Percentiles rank a stretch among this genome's conserved stretches.
phyloP scores from a whole-genome alignment of 2,329 filamentous ascomycete species.

The Aspergillus texensis region DNA sequence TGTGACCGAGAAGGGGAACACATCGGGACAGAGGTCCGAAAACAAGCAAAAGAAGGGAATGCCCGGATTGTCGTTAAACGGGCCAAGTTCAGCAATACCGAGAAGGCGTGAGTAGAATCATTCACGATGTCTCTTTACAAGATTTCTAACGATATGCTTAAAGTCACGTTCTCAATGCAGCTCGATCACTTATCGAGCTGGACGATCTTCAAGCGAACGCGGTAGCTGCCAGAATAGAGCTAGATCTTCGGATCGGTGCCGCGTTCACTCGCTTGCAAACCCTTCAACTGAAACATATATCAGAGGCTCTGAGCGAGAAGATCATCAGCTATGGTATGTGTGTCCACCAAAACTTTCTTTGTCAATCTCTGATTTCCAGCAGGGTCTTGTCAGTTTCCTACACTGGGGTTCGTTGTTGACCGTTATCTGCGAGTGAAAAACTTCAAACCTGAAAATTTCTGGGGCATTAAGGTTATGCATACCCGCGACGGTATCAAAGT shows the following conservation, averaged over 20 bases:
- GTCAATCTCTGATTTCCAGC: slow-evolving; percentile 4
- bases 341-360: neutral
- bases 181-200: slow-evolving; percentile 72
- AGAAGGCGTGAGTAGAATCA: slow-evolving; percentile 69
- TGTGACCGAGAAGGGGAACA: slow-evolving; percentile 97
- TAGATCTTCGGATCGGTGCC: slow-evolving; percentile 89
- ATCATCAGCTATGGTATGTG: slow-evolving; percentile 77
- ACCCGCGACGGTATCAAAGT: slow-evolving; percentile 76
- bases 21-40: slow-evolving; percentile 87
- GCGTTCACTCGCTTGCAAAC: slow-evolving; percentile 91
- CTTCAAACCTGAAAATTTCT: slow-evolving; percentile 90
- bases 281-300: slow-evolving; percentile 71
- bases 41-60: slow-evolving; percentile 77
- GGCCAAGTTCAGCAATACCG: slow-evolving; percentile 93
- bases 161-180: slow-evolving; percentile 85
- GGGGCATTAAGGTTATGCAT: slow-evolving; percentile 85
- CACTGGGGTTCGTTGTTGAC: slow-evolving; percentile 94
- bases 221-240: slow-evolving; percentile 83
- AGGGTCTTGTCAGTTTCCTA: slow-evolving; percentile 96
- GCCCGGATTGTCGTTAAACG: slow-evolving; percentile 75
- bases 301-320: slow-evolving; percentile 65
- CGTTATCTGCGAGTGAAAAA: slow-evolving; percentile 92
- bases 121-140: neutral
- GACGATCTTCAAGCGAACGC: slow-evolving; percentile 87
- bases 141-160: neutral